A percentile compares a stretch with the other conserved stretches of the same genome.
These are phyloP conservation scores for Kingdonia uniflora DNA, from an alignment of 164 flowering plant species.

Conservation along the genomic window DNA sequence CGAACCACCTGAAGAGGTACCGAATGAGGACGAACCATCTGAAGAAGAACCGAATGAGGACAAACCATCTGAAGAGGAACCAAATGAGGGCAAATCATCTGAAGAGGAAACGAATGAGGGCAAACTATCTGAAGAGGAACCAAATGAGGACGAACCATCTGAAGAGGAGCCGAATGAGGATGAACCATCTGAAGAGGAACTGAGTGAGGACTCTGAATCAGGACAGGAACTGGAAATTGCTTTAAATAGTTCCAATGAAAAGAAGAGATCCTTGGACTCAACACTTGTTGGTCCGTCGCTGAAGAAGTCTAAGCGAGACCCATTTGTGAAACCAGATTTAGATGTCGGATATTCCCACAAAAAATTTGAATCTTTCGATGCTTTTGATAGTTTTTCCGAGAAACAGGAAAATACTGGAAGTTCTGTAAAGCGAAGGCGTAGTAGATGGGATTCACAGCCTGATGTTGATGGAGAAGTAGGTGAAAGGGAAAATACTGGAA, in stretches of 20 bases:
- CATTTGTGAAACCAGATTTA: constrained; percentile 6
- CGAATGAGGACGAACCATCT: background rate
- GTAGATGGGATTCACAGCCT: constrained; percentile 17
- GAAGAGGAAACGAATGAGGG: constrained; percentile 3
- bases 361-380: background rate
- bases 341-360: constrained; percentile 1
- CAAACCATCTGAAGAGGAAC: constrained; percentile 8
- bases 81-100: background rate
- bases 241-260: constrained; percentile 10
- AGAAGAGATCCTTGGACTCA: constrained; percentile 15
- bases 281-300: constrained; percentile 5
- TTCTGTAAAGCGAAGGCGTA: constrained; percentile 29
- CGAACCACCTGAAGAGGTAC: constrained; percentile 6
- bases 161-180: constrained; percentile 3
- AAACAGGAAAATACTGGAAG: constrained; percentile 18
- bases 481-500: constrained; percentile 18
- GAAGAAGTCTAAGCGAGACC: constrained; percentile 18
- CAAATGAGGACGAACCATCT: background rate
- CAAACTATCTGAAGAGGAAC: constrained; percentile 8
- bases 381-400: constrained; percentile 12
- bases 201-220: background rate
- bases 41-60: constrained; percentile 4
- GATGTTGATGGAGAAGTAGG: constrained; percentile 11
- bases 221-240: constrained; percentile 4
- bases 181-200: constrained; percentile 9